Evolutionary conservation across 2,329 filamentous ascomycete species (phyloP).

Genomic region (Neoarthrinium moseri): DNA sequence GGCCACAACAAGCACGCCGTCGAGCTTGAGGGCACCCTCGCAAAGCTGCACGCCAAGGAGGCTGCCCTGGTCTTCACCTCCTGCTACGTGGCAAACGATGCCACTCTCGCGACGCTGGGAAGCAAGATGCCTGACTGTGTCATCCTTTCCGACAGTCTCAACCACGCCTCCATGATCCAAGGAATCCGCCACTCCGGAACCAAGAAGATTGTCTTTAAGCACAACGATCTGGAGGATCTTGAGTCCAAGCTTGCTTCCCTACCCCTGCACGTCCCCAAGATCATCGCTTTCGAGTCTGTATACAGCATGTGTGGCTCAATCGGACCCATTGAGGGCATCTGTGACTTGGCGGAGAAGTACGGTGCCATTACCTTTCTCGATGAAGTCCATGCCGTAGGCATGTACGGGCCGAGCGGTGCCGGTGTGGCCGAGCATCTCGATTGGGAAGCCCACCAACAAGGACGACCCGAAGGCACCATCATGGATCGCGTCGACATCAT

Average conservation of each 20-base stretch:
- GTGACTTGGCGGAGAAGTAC: constrained; percentile 95
- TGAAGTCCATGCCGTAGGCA: constrained; percentile 97
- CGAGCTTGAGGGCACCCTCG: constrained; percentile 75
- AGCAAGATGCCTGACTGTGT: constrained; percentile 96
- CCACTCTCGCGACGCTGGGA: constrained; percentile 92
- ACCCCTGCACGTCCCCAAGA: constrained; percentile 84
- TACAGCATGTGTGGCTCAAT: constrained; percentile 99
- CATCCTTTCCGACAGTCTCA: constrained; percentile 94
- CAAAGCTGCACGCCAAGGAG: constrained; percentile 89
- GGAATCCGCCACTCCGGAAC: constrained; percentile 96
- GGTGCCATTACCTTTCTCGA: constrained; percentile 96
- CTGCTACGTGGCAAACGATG: constrained; percentile 98
- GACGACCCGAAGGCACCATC: constrained; percentile 75
- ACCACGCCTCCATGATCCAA: constrained; percentile 99
- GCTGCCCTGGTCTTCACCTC: constrained; percentile 92
- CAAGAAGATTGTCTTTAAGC: constrained; percentile 97
- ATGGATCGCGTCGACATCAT: constrained; percentile 98
- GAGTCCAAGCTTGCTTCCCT: constrained; percentile 90
- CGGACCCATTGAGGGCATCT: constrained; percentile 93
- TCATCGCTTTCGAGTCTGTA: constrained; percentile 97
- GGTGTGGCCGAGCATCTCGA: constrained; percentile 97
- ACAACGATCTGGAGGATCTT: constrained; percentile 92
- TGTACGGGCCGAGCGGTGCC: constrained; percentile 95
- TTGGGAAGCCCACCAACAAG: constrained; percentile 79
- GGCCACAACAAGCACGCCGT: constrained; percentile 96